Evolutionary conservation across 768 basidiomycete species (phyloP), one percentile per base, ranked within the genome.

Genomic region (Hericium alpestre): DNA sequence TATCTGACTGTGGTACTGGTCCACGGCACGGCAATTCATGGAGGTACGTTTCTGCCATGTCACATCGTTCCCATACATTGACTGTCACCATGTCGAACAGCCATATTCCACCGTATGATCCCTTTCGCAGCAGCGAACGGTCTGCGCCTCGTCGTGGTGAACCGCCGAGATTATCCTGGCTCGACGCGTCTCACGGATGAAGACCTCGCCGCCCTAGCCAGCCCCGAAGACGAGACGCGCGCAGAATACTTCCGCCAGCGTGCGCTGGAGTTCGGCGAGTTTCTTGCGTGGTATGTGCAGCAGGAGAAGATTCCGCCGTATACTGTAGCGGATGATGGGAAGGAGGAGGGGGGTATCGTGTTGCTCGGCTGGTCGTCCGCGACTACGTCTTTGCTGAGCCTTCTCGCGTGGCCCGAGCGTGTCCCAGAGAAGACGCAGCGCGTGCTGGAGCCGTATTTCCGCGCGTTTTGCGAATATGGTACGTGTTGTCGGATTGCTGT

Each of bases 131-230:
- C 61, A 1, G 41, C 53, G n/a, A 53, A 62, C 50, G 46, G 57
- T 25, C 27, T 63, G 1, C 67, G 67, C 16, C 56, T 67, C 8
- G 53, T 67, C 48, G 41, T 60, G n/a, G 27, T 68, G 32, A 67
- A 64, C 37, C 54, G 64, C 22, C 59, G 67, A 13, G 67, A 66
- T 37, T 67, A 66, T 38, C 60, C 58, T 2, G 60, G 60, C 6
- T 64, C 65, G 18, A 61, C 64, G 13, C 64, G 61, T 4, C 60
- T 61, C 38, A 58, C 59, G 3, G 41, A 52, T 27, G 46, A 48
- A 9, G 67, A 68, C 38, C 58, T 66, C 48, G 58, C 41, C 25
- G 55, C 25, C 22, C 47, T 62, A n/a, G 47, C 38, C n/a, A 63
- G 62, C 25, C 10, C 56, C 6, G 54, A 64, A 23, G 13, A 55